Percentiles rank a stretch among this genome's conserved stretches.
These are phyloP conservation scores for Diaporthe ilicicola DNA, from an alignment of 2,329 filamentous ascomycete genomes.

Conservation along the genomic window DNA sequence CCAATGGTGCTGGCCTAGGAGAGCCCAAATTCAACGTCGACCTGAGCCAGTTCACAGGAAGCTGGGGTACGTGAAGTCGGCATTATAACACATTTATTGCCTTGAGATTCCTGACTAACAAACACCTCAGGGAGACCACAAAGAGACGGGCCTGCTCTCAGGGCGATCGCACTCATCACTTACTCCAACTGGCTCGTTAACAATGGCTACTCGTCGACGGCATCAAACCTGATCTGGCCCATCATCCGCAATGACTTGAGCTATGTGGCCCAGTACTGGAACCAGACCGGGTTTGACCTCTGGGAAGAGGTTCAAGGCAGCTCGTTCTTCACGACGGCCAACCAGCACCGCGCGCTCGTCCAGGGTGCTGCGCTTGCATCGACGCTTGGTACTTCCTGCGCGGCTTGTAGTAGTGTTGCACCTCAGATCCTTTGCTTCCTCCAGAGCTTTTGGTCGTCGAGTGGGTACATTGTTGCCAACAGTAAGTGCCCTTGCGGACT, in stretches of 20 bases:
- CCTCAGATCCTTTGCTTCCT: conserved; percentile 78
- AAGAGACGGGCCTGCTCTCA: conserved; percentile 79
- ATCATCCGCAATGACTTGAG: conserved; percentile 78
- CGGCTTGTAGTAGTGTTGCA: conserved; percentile 69
- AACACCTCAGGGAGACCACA: conserved; percentile 70
- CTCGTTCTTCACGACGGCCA: conserved; percentile 81
- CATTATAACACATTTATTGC: too few species aligned
- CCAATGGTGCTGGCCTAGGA: conserved; percentile 64
- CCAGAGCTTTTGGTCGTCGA: conserved; percentile 75
- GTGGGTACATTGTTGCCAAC: conserved; percentile 73
- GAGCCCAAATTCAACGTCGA: conserved; percentile 80
- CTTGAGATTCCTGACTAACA: conserved; percentile 11
- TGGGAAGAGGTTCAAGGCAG: conserved; percentile 84
- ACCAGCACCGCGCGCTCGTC: conserved; percentile 73
- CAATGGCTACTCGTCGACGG: conserved; percentile 69
- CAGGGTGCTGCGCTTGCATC: conserved; percentile 73
- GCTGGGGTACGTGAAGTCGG: conserved; percentile 64
- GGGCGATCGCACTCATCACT: conserved; percentile 75
- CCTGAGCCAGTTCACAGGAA: conserved; percentile 68
- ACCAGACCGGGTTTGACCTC: conserved; percentile 68
- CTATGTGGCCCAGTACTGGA: conserved; percentile 79
- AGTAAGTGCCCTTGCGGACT: conserved; percentile 47
- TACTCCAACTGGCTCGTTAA: conserved; percentile 77
- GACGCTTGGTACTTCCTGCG: conserved; percentile 68
- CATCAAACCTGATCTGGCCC: conserved; percentile 71